These are phyloP conservation scores for Rosa hybrid DNA, from an alignment of 331 rosid genomes.

Conservation along the genomic window DNA sequence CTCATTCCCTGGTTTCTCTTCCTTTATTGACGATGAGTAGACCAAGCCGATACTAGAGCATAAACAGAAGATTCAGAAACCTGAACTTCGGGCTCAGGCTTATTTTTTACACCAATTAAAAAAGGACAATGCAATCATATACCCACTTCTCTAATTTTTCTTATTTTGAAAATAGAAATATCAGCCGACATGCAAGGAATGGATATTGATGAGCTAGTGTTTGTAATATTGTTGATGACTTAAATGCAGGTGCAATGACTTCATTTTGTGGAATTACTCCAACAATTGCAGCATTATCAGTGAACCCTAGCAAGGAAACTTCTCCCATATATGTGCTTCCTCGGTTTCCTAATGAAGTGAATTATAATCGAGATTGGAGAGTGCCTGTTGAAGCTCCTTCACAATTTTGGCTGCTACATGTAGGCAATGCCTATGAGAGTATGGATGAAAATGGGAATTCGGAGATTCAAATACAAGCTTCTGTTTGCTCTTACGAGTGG, in stretches of 20 bases:
- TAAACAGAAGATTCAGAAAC: too few species aligned
- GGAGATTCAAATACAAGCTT: conserved; percentile 62
- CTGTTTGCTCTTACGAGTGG: conserved; percentile 73
- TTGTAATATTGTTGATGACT: too few species aligned
- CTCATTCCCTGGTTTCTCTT: too few species aligned
- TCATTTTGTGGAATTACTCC: conserved; percentile 78
- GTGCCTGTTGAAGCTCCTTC: conserved; percentile 71
- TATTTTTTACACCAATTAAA: too few species aligned
- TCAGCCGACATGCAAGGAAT: too few species aligned
- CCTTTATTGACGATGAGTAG: too few species aligned
- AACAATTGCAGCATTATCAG: conserved; percentile 75
- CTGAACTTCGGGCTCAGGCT: too few species aligned
- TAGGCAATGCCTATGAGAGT: conserved; percentile 69
- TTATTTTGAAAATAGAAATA: too few species aligned
- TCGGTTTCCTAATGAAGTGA: conserved; percentile 33
- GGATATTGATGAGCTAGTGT: too few species aligned
- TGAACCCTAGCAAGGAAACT: conserved; percentile 54
- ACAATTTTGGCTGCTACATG: conserved; percentile 73
- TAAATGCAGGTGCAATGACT: conserved; percentile 60
- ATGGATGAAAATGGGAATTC: conserved; percentile 39
- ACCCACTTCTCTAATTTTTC: too few species aligned
- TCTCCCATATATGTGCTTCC: conserved; percentile 76
- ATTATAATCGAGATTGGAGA: conserved; percentile 46
- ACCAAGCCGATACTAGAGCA: too few species aligned
- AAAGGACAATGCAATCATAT: too few species aligned